These are phyloP conservation scores for Eucalyptus cloeziana DNA, from an alignment of 345 rosid genomes.

Conservation along the genomic window DNA sequence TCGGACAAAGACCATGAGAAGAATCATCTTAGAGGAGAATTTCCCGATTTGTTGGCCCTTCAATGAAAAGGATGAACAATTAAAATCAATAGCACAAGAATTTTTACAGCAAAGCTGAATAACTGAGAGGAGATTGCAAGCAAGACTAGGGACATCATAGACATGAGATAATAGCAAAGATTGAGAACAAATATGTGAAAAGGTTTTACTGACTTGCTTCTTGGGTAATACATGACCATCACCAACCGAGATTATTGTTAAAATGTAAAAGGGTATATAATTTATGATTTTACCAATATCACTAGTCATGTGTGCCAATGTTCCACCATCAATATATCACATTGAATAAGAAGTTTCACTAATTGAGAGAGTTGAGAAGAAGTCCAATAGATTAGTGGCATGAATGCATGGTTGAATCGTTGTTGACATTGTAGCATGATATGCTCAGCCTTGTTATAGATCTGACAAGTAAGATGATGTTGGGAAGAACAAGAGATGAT, in stretches of 20 bases:
- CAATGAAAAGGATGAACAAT: not conserved
- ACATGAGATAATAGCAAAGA: not conserved
- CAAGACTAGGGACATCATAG: not conserved
- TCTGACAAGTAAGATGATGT: not conserved
- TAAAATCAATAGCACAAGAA: not conserved
- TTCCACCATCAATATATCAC: not conserved
- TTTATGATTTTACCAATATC: not conserved
- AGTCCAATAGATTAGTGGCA: not conserved
- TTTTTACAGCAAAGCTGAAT: not conserved
- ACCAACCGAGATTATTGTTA: not conserved
- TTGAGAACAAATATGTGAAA: not conserved
- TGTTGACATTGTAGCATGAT: not conserved
- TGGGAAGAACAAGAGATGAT: not conserved
- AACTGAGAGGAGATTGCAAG: not conserved
- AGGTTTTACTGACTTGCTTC: not conserved
- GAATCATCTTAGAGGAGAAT: not conserved
- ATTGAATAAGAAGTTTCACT: not conserved
- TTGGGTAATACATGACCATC: not conserved
- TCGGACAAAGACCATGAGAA: not conserved
- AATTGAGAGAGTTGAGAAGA: not conserved
- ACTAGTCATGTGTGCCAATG: not conserved
- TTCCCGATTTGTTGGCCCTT: not conserved
- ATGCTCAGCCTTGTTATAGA: not conserved
- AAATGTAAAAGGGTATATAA: not conserved
- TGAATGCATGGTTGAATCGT: not conserved